Evolutionary conservation across 202 grass and related monocot species (phyloP), one percentile per base, ranked within the genome.

Genomic region (Panicum hallii): DNA sequence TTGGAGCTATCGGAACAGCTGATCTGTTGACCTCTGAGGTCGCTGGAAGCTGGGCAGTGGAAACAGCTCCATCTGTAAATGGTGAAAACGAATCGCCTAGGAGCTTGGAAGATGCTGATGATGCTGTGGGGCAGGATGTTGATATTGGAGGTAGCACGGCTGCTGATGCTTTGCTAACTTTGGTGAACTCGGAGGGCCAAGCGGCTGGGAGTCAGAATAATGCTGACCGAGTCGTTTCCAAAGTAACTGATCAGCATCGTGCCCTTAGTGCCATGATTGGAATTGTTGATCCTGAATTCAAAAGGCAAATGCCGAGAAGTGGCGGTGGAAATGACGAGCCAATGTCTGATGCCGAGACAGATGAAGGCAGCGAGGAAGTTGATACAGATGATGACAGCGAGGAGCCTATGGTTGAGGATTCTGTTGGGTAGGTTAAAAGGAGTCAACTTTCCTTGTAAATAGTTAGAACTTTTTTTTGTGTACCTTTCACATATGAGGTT

Each of bases 21-120:
- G 93, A 99, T 93, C 92, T 99, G 83, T 68, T 99, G 77, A 89
- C 93, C 67, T 97, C 93, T 75, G 97, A 99, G 90, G 79, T 88
- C 79, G 86, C 89, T 79, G 97, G 97, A 40, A 93, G 93, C 87
- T 96, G 93, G 91, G 97, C 93, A 42, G 85, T 97, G 65, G 86
- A 93, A 79, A 91, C 90, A 72, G 82, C 56, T 26, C 90, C 87
- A 4, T 92, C 85, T 54, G 74, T 89, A 45, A 92, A 92, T 75
- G 90, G 86, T 49, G 93, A 92, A 85, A 97, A 94, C 30, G 91
- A 90, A 42, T 93, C 89, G 67, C 91, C 89, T 15, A 65, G 81
- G 62, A 93, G 85, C 82, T 70, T 86, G 76, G 93, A 48, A 43
- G 85, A 93, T 40, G 76, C 77, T 79, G 80, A 40, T 16, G 72